These are phyloP conservation scores for Amoebophrya sp. DNA, from an alignment of 169 alveolate genomes.

Conservation along the genomic window DNA sequence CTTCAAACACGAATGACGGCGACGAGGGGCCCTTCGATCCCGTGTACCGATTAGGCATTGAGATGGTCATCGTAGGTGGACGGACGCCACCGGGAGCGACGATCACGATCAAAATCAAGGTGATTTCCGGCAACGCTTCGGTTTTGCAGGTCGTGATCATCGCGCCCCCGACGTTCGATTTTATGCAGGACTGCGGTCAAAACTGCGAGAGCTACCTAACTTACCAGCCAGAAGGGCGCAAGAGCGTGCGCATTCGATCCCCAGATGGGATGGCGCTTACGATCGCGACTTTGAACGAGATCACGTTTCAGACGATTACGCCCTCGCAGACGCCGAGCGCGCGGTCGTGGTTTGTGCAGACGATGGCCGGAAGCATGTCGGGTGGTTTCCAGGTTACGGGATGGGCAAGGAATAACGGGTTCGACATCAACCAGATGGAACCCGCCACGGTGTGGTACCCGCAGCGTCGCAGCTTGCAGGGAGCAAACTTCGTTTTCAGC, in stretches of 20 bases:
- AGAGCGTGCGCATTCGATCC: not conserved
- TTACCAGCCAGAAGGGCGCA: not conserved
- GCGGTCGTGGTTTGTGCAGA: not conserved
- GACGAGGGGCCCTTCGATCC: not conserved
- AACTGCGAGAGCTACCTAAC: not conserved
- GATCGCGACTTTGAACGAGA: not conserved
- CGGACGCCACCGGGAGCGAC: not conserved
- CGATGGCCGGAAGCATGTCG: not conserved
- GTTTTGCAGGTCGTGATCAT: not conserved
- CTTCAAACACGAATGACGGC: not conserved
- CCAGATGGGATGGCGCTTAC: not conserved
- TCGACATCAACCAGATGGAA: not conserved
- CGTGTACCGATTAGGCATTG: not conserved
- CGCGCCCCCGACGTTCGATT: constrained; percentile 1
- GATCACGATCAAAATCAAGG: not conserved
- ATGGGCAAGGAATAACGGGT: not conserved
- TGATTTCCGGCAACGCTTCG: not conserved
- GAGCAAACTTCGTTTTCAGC: not conserved
- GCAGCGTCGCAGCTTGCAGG: not conserved
- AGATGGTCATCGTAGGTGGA: not conserved
- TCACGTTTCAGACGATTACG: not conserved
- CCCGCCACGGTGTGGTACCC: not conserved
- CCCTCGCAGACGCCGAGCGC: not conserved
- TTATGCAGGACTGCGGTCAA: not conserved
- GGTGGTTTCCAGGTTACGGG: not conserved